Base-by-base conservation (phyloP, 2,329 filamentous ascomycete species). In the Sarocladium brachiariae region DNA sequence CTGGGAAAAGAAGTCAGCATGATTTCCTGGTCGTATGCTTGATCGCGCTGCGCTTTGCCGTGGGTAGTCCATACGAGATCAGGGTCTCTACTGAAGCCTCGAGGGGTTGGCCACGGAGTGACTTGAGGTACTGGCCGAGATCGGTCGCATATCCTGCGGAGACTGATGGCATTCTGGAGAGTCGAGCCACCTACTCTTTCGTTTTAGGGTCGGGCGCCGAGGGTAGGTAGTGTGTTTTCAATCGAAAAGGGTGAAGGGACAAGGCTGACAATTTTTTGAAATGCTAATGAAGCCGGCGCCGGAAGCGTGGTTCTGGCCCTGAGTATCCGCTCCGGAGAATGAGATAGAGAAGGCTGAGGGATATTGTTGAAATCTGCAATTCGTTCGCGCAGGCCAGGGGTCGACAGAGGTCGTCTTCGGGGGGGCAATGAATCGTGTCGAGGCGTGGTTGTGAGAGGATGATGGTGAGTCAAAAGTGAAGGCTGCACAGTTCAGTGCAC, bases 31-130 rank as follows among this genome's bases (percentile, higher is more conserved):
- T 45, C 27, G 11, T 19, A 39, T 8, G 16, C 33, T 8, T 19
- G 4, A 10, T 21, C 7, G 16, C 35, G 13, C 7, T 7, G n/a
- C 16, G 19, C n/a, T 21, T 18, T 13, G 19, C 3, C 35, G 4
- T 27, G n/a, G 41, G 30, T 23, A n/a, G 27, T 54, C 70, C 82
- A 64, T 70, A 95, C 89, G 87, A 88, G 59, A 92, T 83, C 54
- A 95, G 78, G 56, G 81, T 82, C 67, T 96, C 90, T 56, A 95
- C 85, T 8, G 89, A 91, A 37, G 85, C 81, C 58, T 96, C 90
- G 50, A 93, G 78, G 25, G 84, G 77, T 50, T 82, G 84, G 31
- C 79, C 78, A 64, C 89, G 92, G 55, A 95, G 76, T 11, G 86
- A 85, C 63, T 86, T 88, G 56, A 95, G 78, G 61, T 89, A 93